Evolutionary conservation across 2,329 filamentous ascomycete genomes (phyloP), one percentile per base, ranked within the genome.

Genomic region (Onygenales sp.): DNA sequence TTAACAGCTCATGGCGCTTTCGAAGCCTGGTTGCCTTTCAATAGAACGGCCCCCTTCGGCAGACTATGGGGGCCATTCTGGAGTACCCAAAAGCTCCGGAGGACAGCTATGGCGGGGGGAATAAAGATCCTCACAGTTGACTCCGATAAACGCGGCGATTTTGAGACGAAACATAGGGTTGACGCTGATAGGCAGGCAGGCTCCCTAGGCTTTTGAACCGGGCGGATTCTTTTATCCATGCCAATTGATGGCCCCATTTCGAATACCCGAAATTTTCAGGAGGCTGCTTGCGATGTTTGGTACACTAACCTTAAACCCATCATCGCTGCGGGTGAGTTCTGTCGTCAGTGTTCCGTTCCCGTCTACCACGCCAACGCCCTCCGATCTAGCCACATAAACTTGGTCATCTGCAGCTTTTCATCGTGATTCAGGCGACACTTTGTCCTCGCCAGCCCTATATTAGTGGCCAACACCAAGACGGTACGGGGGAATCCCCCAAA

Each of bases 1-100:
- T 55, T 53, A 52, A 39, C 36, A 42, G 50, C 41, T 54, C 54
- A 54, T 27, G 21, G 44, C 41, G 42, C 41, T 7, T 31, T 39
- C 38, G 41, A 35, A 44, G 31, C 48, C 21, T 32, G 7, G 47
- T 38, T 17, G 47, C 35, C 36, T 42, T 49, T 10, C 21, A n/a
- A 49, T 32, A 41, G 41, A 13, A 10, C 35, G 35, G 36, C 7
- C 7, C 31, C 47, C 36, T 41, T 39, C 41, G 36, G 47, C 21
- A 41, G 7, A 32, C 35, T 2, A n/a, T 42, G 5, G 21, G 41
- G 36, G 36, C 21, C 7, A 27, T 41, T 11, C 13, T 41, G n/a
- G 36, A 27, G n/a, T 39, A 32, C 31, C 36, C 11, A 38, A 27
- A 27, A 41, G 39, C 21, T 39, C 17, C 36, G n/a, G 41, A 31